Conservation (phyloP, 306 rosid genomes). For the Luffa aegyptiaca region DNA sequence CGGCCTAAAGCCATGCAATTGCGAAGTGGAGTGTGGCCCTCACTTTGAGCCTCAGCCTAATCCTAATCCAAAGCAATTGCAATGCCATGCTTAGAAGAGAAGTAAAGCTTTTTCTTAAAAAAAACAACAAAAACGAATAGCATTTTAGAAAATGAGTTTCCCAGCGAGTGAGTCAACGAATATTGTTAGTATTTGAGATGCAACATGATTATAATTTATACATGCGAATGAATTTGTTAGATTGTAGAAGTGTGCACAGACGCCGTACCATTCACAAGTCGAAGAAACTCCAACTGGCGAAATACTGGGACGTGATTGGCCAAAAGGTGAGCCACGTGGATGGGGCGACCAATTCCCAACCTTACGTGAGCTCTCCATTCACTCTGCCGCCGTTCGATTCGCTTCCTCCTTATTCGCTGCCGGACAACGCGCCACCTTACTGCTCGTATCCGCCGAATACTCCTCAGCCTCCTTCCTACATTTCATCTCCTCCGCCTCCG, state of each 20-base stretch:
- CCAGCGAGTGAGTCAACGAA: too few relatives aligned
- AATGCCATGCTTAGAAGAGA: neutral
- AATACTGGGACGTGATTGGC: conserved; percentile 27
- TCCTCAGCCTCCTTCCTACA: conserved; percentile 41
- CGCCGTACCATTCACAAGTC: neutral
- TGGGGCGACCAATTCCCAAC: conserved; percentile 25
- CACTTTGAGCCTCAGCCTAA: neutral
- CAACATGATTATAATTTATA: too few relatives aligned
- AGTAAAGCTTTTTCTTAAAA: neutral
- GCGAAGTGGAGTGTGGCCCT: neutral
- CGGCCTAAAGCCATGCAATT: neutral
- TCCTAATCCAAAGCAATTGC: neutral
- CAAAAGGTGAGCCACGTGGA: conserved; percentile 16
- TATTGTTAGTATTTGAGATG: too few relatives aligned
- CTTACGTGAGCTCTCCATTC: conserved; percentile 66
- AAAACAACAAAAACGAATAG: too few relatives aligned
- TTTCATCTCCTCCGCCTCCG: conserved; percentile 23
- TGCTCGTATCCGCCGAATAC: conserved; percentile 48
- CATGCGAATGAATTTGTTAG: neutral
- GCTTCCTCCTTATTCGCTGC: conserved; percentile 25
- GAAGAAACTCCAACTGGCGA: conserved; percentile 37
- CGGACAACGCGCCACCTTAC: conserved; percentile 47
- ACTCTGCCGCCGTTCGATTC: conserved; percentile 78
- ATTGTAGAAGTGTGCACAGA: neutral
- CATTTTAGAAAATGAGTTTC: too few relatives aligned